These are phyloP conservation scores for Discostella pseudostelligera DNA, from an alignment of 108 stramenopile species.

Conservation along the genomic window DNA sequence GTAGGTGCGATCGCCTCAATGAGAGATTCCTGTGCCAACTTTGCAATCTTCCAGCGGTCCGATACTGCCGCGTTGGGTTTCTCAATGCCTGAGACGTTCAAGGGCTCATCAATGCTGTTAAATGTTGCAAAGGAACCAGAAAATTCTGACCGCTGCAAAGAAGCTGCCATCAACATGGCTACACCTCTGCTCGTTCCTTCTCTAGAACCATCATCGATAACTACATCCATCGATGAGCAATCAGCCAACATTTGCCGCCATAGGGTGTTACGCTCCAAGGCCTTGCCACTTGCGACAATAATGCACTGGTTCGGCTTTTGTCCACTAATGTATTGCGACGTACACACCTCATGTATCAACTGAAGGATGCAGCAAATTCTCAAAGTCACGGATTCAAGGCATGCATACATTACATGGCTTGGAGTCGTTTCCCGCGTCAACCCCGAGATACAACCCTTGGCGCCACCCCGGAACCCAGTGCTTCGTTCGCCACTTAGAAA, in stretches of 20 bases:
- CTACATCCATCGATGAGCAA: slow-evolving; percentile 52
- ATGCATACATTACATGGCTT: slow-evolving; percentile 55
- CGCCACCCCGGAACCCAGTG: slow-evolving; percentile 75
- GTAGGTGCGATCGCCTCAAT: slow-evolving; percentile 7
- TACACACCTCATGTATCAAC: slow-evolving; percentile 34
- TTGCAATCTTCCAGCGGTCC: not conserved
- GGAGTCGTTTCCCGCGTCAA: slow-evolving; percentile 72
- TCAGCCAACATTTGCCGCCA: slow-evolving; percentile 85
- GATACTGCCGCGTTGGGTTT: not conserved
- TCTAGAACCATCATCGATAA: slow-evolving; percentile 56
- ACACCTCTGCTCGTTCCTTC: slow-evolving; percentile 81
- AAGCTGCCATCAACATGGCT: slow-evolving; percentile 51
- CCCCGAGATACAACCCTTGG: slow-evolving; percentile 64
- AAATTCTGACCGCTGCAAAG: slow-evolving; percentile 4
- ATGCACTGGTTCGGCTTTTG: not conserved
- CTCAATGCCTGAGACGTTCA: not conserved
- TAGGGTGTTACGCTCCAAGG: slow-evolving; percentile 65
- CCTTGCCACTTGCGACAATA: slow-evolving; percentile 76
- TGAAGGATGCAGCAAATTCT: slow-evolving; percentile 58
- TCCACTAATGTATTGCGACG: not conserved
- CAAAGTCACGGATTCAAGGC: slow-evolving; percentile 69
- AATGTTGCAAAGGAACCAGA: not conserved
- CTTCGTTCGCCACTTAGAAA: slow-evolving; percentile 81
- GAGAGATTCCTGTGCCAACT: slow-evolving; percentile 3
- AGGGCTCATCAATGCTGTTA: not conserved